These are phyloP conservation scores for Apiotrichum gracile DNA, from an alignment of 1,284 basidiomycete genomes.

Conservation along the genomic window DNA sequence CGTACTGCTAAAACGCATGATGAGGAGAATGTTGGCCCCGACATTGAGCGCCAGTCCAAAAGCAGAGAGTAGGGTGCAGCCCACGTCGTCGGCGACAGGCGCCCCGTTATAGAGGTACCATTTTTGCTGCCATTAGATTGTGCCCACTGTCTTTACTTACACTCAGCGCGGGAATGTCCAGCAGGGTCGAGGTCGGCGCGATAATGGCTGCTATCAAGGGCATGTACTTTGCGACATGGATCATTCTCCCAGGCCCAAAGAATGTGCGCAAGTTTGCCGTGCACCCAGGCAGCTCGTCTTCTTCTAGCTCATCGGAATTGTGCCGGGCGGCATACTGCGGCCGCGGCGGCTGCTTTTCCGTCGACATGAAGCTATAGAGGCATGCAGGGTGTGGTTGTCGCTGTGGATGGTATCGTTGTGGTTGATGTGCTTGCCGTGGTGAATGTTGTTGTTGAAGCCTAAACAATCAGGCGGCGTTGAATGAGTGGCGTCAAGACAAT, in stretches of 20 bases:
- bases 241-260: background rate
- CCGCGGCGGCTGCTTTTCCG: too few relatives aligned
- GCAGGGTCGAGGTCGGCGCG: slow-evolving; percentile 47
- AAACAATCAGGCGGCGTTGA: too few relatives aligned
- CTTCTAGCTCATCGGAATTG: too few relatives aligned
- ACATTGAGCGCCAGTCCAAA: slow-evolving; percentile 48
- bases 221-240: slow-evolving; percentile 26
- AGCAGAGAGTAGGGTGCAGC: slow-evolving; percentile 44
- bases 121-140: slow-evolving; percentile 32
- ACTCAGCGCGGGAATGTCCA: slow-evolving; percentile 49
- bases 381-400: too few relatives aligned
- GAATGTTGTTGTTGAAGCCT: too few relatives aligned
- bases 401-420: too few relatives aligned
- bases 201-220: slow-evolving; percentile 47
- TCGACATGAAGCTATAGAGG: too few relatives aligned
- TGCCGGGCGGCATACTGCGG: too few relatives aligned
- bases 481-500: too few relatives aligned
- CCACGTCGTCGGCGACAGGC: slow-evolving; percentile 33
- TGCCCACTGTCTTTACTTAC: slow-evolving; percentile 21
- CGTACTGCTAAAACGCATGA: slow-evolving; percentile 43
- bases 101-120: slow-evolving; percentile 38
- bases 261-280: background rate
- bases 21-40: slow-evolving; percentile 47
- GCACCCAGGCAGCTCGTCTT: too few relatives aligned
- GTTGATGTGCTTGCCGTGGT: too few relatives aligned